A percentile compares a stretch with the other conserved stretches of the same genome.
Conservation (phyloP, 1,139 yeast genomes). For the Hyphopichia khmerensis region DNA sequence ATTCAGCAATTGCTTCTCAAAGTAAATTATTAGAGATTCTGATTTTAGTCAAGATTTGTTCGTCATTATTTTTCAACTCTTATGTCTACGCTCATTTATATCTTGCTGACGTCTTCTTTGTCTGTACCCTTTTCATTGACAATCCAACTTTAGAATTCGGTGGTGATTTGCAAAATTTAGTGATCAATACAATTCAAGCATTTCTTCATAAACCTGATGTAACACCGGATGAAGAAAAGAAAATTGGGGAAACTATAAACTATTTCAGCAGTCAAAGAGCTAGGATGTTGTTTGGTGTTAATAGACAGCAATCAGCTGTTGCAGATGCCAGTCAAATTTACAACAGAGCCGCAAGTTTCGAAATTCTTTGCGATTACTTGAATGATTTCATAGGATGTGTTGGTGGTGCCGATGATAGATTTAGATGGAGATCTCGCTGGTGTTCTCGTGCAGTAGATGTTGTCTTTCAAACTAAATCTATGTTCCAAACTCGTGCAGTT, state of each 20-base stretch:
- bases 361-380: conserved; percentile 62
- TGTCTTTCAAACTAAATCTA: conserved; percentile 59
- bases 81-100: conserved; percentile 62
- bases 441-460: conserved; percentile 63
- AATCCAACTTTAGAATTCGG: conserved; percentile 72
- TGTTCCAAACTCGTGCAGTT: conserved; percentile 71
- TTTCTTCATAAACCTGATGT: conserved; percentile 60
- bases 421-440: conserved; percentile 71
- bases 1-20: conserved; percentile 58
- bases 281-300: conserved; percentile 73
- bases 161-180: conserved; percentile 59
- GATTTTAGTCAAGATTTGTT: conserved; percentile 64
- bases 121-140: conserved; percentile 71
- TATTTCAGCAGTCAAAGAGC: conserved; percentile 72
- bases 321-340: conserved; percentile 42
- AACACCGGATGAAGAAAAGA: conserved; percentile 37
- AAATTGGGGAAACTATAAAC: conserved; percentile 53
- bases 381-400: conserved; percentile 48
- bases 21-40: conserved; percentile 71
- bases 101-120: conserved; percentile 70
- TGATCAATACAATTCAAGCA: conserved; percentile 72
- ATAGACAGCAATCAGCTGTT: conserved; percentile 52
- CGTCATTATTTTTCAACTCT: conserved; percentile 73
- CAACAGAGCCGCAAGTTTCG: conserved; percentile 54
- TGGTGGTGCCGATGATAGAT: conserved; percentile 54